A percentile compares a stretch with the other conserved stretches of the same genome.
phyloP scores from a whole-genome alignment of 179 eudicot species.

The Beta lomatogona region DNA sequence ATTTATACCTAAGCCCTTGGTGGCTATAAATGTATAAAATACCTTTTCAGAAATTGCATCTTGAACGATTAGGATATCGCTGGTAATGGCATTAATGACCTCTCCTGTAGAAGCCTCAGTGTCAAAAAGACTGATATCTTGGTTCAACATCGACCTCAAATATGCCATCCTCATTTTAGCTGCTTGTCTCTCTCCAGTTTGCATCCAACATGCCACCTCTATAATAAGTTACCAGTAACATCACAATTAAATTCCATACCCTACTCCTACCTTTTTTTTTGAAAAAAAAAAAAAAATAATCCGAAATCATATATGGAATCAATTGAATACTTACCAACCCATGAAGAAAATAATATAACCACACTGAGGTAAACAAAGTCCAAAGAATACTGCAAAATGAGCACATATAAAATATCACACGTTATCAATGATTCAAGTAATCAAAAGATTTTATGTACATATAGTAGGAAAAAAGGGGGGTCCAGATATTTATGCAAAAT shows the following conservation, averaged over 20 bases:
- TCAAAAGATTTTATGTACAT: too few relatives aligned
- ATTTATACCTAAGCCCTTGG: too few relatives aligned
- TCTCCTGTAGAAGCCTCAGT: conserved; percentile 91
- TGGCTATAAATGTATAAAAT: background rate
- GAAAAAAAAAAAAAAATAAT: background rate
- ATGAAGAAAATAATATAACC: conserved; percentile 84
- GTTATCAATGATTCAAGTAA: background rate
- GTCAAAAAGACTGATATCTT: conserved; percentile 86
- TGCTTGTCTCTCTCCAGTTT: conserved; percentile 94
- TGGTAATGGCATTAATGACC: conserved; percentile 85
- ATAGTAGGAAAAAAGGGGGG: too few relatives aligned
- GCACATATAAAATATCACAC: background rate
- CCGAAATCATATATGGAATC: too few relatives aligned
- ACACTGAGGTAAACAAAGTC: conserved; percentile 93
- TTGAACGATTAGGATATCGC: conserved; percentile 83
- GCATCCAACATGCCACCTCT: conserved; percentile 99
- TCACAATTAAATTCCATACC: background rate
- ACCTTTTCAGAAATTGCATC: conserved; percentile 99
- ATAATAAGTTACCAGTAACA: background rate
- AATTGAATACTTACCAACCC: conserved; percentile 64
- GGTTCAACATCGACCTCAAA: conserved; percentile 74
- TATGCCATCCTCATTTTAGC: conserved; percentile 95
- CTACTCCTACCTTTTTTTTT: background rate
- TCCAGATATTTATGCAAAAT: too few relatives aligned
- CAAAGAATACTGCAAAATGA: conserved; percentile 78